Percentiles rank a stretch among this genome's conserved stretches.
These are phyloP conservation scores for Neostapfia colusana DNA, from an alignment of 176 grass and related monocot species.

Conservation along the genomic window DNA sequence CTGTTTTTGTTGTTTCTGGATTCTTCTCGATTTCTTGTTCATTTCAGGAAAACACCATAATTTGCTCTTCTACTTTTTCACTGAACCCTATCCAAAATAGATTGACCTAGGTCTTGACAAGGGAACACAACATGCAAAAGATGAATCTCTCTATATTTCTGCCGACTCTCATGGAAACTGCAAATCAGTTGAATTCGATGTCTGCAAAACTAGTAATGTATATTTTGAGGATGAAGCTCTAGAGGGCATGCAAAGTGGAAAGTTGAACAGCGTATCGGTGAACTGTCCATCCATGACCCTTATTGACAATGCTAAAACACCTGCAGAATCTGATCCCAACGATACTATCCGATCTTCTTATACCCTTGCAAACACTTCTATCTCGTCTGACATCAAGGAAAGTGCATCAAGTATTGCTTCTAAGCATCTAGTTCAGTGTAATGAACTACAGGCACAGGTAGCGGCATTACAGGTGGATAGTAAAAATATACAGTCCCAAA, in stretches of 20 bases:
- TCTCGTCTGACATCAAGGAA: conserved; percentile 12
- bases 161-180: conserved; percentile 18
- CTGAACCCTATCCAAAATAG: conserved; percentile 33
- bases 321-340: conserved; percentile 20
- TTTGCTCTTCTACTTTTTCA: conserved; percentile 19
- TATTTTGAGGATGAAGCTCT: conserved; percentile 29
- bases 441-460: conserved; percentile 7
- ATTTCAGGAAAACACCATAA: neutral
- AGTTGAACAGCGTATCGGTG: neutral
- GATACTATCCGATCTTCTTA: neutral
- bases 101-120: conserved; percentile 56
- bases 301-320: conserved; percentile 14
- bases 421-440: conserved; percentile 27
- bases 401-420: conserved; percentile 28
- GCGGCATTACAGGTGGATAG: conserved; percentile 8
- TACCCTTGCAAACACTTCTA: neutral
- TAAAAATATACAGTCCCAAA: neutral
- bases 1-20: neutral
- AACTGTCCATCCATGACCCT: conserved; percentile 25
- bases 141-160: conserved; percentile 22
- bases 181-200: conserved; percentile 19
- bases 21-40: conserved; percentile 17
- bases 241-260: conserved; percentile 2
- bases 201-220: conserved; percentile 21
- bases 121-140: conserved; percentile 4